Evolutionary conservation across 768 basidiomycete species (phyloP), one percentile per base, ranked within the genome.

Genomic region (Suillus subaureus): DNA sequence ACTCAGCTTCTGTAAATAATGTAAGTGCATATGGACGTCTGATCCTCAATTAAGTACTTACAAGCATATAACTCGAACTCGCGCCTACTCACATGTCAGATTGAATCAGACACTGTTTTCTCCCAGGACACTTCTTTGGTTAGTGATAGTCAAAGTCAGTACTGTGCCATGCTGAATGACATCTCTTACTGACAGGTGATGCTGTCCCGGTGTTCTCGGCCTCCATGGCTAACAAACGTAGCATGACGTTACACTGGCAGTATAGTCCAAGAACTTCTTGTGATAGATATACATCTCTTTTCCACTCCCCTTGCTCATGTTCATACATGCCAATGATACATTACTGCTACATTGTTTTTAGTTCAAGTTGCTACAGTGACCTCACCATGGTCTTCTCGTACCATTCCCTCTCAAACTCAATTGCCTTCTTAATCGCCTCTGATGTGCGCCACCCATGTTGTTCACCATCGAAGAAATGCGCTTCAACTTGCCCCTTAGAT

Each of bases 381-480:
- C 57, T 60, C 57, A 60, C 39, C 58, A 60, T 60, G 18, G 58
- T 66, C 42, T 70, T 63, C 35, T 78, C 69, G 49, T 82, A 83
- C 73, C 78, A 83, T 9, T 43, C 71, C 18, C 79, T 71, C 56
- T 83, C 81, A 4, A 63, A 65, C 62, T 72, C 72, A 18, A 81
- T 66, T 7, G 78, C 77, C 23, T 69, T 71, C 67, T 74, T 78
- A 64, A 82, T 77, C 21, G 74, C 74, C 64, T 77, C 74, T 0
- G 74, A 74, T 49, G 61, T 77, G 18, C 76, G 67, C 76, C 77
- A 81, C 28, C 81, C 80, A 56, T 83, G 80, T 1, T 82, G 81
- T 69, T 84, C 81, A 23, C 79, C 75, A n/a, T 82, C 73, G 61
- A 83, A 84, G 9, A 79, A 67, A 45, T 77, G 72, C 37, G 81